phyloP scores from a whole-genome alignment of 1,284 basidiomycete genomes.

The Anthracocystis setariae region DNA sequence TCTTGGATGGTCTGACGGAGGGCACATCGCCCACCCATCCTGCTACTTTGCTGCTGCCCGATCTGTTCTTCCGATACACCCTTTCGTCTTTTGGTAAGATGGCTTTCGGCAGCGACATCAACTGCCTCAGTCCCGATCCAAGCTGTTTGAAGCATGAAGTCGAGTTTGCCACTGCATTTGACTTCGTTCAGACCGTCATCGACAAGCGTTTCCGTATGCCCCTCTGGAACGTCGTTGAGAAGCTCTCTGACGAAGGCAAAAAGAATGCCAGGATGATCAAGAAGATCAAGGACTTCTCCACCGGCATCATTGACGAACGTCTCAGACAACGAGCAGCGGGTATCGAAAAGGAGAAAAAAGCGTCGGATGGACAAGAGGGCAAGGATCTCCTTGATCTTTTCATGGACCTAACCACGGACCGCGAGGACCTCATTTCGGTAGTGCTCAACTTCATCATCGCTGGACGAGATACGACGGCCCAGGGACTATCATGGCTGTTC shows the following conservation, averaged over 20 bases:
- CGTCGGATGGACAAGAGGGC: conserved; percentile 46
- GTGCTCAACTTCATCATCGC: conserved; percentile 63
- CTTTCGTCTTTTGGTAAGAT: conserved; percentile 56
- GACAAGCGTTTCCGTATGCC: conserved; percentile 46
- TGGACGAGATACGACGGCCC: conserved; percentile 59
- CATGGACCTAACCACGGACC: conserved; percentile 52
- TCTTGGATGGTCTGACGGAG: conserved; percentile 37
- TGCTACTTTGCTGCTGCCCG: conserved; percentile 35
- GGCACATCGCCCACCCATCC: conserved; percentile 16
- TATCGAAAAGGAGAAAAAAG: conserved; percentile 31
- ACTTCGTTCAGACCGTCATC: conserved; percentile 53
- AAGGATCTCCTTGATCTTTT: conserved; percentile 61
- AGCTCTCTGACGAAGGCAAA: conserved; percentile 38
- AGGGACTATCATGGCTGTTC: conserved; percentile 55
- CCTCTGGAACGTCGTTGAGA: conserved; percentile 37
- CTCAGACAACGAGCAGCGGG: conserved; percentile 31
- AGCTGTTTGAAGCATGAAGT: conserved; percentile 32
- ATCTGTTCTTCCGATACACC: conserved; percentile 60
- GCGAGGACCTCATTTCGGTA: conserved; percentile 54
- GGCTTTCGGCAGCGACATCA: conserved; percentile 47
- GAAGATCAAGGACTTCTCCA: conserved; percentile 59
- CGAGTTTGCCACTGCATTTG: conserved; percentile 44
- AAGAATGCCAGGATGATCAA: conserved; percentile 43
- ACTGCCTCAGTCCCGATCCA: conserved; percentile 39
- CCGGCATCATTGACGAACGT: conserved; percentile 57